Percentiles rank a stretch among this genome's conserved stretches.
phyloP scores from a whole-genome alignment of 352 stramenopile species.

The Globisporangium nodosum region DNA sequence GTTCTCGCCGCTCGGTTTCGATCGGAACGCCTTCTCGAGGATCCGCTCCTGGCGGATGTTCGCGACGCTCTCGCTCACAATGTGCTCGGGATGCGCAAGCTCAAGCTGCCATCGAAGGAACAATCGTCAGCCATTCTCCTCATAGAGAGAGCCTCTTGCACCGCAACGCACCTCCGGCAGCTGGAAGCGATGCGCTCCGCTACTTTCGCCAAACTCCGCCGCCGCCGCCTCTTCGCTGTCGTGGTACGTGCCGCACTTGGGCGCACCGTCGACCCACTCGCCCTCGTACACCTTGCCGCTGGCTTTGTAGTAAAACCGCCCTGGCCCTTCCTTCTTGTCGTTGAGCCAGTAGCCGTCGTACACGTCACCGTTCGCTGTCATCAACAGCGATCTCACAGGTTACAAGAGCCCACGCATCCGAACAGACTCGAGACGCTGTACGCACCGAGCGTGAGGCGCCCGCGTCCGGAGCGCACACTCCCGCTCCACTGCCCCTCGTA shows the following conservation, averaged over 20 bases:
- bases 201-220: slow-evolving; percentile 4
- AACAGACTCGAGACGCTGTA: background rate
- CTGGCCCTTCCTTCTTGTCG: slow-evolving; percentile 86
- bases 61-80: slow-evolving; percentile 72
- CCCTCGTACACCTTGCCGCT: slow-evolving; percentile 86
- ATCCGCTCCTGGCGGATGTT: slow-evolving; percentile 63
- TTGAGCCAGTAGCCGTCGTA: slow-evolving; percentile 87
- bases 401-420: background rate
- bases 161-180: slow-evolving; percentile 42
- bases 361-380: slow-evolving; percentile 69
- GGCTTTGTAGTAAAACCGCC: slow-evolving; percentile 78
- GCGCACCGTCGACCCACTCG: slow-evolving; percentile 78
- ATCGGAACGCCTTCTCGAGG: slow-evolving; percentile 35
- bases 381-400: background rate
- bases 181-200: slow-evolving; percentile 31
- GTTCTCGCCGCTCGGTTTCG: slow-evolving; percentile 1
- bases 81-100: slow-evolving; percentile 57
- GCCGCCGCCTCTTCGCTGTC: slow-evolving; percentile 26
- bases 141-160: no score
- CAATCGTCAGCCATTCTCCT: no score
- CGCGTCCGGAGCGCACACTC: slow-evolving; percentile 70
- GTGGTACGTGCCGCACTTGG: slow-evolving; percentile 72
- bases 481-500: slow-evolving; percentile 84
- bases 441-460: slow-evolving; percentile 56
- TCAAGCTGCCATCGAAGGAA: slow-evolving; percentile 32